Percentiles rank a stretch among this genome's conserved stretches.
Evolutionary conservation across 768 basidiomycete genomes (phyloP).

Genomic region (Gymnopilus dilepis): DNA sequence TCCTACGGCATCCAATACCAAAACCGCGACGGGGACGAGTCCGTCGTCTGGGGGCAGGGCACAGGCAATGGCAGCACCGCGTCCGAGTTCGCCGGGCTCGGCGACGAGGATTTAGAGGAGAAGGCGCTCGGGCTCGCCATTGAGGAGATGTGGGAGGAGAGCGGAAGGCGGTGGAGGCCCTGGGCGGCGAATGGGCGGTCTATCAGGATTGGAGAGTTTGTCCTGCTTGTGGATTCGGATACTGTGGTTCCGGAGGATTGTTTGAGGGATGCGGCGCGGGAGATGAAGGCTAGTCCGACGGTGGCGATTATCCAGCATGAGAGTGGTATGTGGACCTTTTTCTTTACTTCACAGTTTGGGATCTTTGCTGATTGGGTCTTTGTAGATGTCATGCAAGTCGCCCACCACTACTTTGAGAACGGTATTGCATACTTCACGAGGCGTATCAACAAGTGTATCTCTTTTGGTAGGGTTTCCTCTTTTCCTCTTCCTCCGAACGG

Average conservation of each 20-base stretch:
- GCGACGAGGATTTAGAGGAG: conserved; percentile 64
- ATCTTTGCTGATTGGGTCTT: conserved; percentile 18
- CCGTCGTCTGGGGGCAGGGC: conserved; percentile 32
- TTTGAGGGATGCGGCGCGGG: conserved; percentile 83
- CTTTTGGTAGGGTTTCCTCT: conserved; percentile 55
- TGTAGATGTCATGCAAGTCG: conserved; percentile 82
- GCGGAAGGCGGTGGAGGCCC: conserved; percentile 55
- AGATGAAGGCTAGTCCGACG: conserved; percentile 74
- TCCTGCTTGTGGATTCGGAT: conserved; percentile 82
- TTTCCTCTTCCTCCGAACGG: not conserved
- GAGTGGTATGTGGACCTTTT: conserved; percentile 48
- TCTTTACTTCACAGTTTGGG: not conserved
- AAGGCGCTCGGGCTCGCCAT: conserved; percentile 73
- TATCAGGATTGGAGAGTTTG: conserved; percentile 74
- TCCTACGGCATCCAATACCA: conserved; percentile 71
- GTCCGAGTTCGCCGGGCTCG: conserved; percentile 22
- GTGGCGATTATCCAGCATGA: conserved; percentile 90
- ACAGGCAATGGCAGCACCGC: conserved; percentile 1
- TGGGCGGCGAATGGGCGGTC: conserved; percentile 79
- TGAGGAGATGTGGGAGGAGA: conserved; percentile 70
- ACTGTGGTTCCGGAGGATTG: conserved; percentile 84
- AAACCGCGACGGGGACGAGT: conserved; percentile 66
- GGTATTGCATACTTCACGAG: conserved; percentile 85
- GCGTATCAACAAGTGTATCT: conserved; percentile 77
- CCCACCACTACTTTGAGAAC: conserved; percentile 88